Conservation (phyloP, 495 filamentous ascomycete species). For the Talaromyces proteolyticus region DNA sequence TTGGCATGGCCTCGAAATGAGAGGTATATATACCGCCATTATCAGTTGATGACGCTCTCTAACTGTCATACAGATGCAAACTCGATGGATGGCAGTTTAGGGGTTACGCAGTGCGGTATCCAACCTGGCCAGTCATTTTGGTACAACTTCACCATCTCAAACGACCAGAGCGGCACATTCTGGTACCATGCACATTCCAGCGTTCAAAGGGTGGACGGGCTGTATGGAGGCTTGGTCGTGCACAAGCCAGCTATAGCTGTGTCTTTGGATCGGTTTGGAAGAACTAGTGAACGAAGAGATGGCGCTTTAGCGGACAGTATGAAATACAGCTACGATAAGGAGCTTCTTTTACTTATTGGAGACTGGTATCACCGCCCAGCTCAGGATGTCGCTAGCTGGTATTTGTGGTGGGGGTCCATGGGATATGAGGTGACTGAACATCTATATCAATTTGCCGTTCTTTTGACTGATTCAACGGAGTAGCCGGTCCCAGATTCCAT, state of each 20-base stretch:
- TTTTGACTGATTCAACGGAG: not conserved
- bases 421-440: conserved; percentile 34
- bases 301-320: not conserved
- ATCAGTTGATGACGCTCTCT: too few species aligned
- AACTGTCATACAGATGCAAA: conserved; percentile 16
- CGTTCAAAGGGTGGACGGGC: conserved; percentile 66
- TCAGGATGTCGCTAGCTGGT: conserved; percentile 38
- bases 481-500: conserved; percentile 47
- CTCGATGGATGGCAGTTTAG: conserved; percentile 66
- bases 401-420: conserved; percentile 34
- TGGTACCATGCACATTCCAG: conserved; percentile 77
- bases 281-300: not conserved
- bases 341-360: conserved; percentile 40
- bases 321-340: conserved; percentile 27
- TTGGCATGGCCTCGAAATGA: conserved; percentile 74
- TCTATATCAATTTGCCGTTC: not conserved
- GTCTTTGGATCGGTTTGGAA: not conserved
- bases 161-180: conserved; percentile 69
- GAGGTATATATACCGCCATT: conserved; percentile 28
- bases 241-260: conserved; percentile 43
- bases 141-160: conserved; percentile 73
- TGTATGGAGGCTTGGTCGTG: conserved; percentile 66
- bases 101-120: conserved; percentile 62
- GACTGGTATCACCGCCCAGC: conserved; percentile 48
- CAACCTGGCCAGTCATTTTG: conserved; percentile 56